Conservation (phyloP, 352 stramenopile species). For the Globisporangium emineosum region DNA sequence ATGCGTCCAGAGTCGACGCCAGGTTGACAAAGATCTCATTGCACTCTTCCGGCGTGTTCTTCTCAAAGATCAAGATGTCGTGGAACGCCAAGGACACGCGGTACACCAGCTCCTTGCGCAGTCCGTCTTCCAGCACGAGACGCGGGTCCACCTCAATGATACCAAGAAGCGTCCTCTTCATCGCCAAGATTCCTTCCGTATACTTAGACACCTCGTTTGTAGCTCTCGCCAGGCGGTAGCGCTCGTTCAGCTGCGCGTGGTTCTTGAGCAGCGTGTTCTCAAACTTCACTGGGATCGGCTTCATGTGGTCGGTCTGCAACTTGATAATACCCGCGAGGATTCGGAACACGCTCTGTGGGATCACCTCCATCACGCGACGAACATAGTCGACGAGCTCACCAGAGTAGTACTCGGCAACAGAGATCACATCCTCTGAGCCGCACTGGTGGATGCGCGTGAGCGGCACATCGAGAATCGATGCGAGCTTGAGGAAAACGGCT, state of each 20-base stretch:
- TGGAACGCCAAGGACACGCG: slow-evolving; percentile 85
- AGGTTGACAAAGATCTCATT: slow-evolving; percentile 85
- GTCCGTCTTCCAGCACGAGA: slow-evolving; percentile 91
- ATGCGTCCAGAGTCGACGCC: slow-evolving; percentile 85
- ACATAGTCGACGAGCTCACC: slow-evolving; percentile 93
- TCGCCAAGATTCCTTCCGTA: slow-evolving; percentile 93
- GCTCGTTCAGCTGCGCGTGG: slow-evolving; percentile 89
- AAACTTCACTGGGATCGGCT: slow-evolving; percentile 90
- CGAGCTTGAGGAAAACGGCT: slow-evolving; percentile 94
- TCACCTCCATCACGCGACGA: slow-evolving; percentile 93
- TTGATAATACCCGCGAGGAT: slow-evolving; percentile 93
- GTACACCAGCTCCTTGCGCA: slow-evolving; percentile 93
- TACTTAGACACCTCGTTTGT: slow-evolving; percentile 96
- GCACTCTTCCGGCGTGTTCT: slow-evolving; percentile 80
- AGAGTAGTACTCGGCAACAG: slow-evolving; percentile 94
- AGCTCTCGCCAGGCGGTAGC: slow-evolving; percentile 90
- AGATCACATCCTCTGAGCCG: slow-evolving; percentile 90
- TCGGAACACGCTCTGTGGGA: slow-evolving; percentile 93
- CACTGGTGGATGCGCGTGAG: slow-evolving; percentile 92
- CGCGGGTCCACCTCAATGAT: slow-evolving; percentile 94
- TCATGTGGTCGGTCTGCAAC: slow-evolving; percentile 90
- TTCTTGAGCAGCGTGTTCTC: slow-evolving; percentile 92
- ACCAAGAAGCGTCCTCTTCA: slow-evolving; percentile 93
- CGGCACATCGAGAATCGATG: slow-evolving; percentile 92
- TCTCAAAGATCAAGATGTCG: slow-evolving; percentile 84